phyloP scores from a whole-genome alignment of 805 yeast species.

The Ogataea populi-albae region DNA sequence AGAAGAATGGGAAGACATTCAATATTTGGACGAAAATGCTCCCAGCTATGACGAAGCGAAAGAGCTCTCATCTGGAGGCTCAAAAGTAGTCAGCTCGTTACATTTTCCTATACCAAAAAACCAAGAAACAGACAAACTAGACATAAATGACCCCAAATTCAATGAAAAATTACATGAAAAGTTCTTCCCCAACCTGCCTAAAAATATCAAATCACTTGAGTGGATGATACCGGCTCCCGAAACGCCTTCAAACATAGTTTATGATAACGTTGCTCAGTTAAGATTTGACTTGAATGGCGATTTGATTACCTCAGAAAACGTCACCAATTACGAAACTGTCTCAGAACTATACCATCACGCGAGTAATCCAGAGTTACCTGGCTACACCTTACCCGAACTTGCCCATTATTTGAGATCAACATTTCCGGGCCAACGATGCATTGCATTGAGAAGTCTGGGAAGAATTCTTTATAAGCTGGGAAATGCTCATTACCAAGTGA shows the following conservation, averaged over 20 bases:
- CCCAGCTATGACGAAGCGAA: conserved; percentile 47
- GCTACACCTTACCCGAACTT: conserved; percentile 83
- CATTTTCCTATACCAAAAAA: conserved; percentile 63
- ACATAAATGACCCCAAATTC: conserved; percentile 75
- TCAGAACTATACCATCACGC: conserved; percentile 91
- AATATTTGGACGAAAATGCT: conserved; percentile 47
- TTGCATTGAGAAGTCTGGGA: conserved; percentile 85
- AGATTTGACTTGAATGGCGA: conserved; percentile 89
- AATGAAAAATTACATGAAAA: conserved; percentile 75
- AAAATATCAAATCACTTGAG: conserved; percentile 72
- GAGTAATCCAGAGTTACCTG: conserved; percentile 83
- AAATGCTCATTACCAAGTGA: conserved; percentile 45
- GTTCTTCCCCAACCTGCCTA: conserved; percentile 87
- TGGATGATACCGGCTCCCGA: conserved; percentile 84
- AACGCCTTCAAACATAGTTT: conserved; percentile 36
- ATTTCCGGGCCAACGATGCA: conserved; percentile 79
- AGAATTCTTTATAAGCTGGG: conserved; percentile 82
- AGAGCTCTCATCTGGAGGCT: conserved; percentile 32
- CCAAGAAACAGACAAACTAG: conserved; percentile 34
- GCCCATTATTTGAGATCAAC: conserved; percentile 76
- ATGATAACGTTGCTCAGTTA: conserved; percentile 61
- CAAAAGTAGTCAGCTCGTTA: conserved; percentile 37
- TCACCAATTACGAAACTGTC: conserved; percentile 12
- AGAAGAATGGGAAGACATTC: conserved; percentile 50
- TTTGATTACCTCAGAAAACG: conserved; percentile 45